These are phyloP conservation scores for Phyllosticta ampelicida DNA, from an alignment of 2,329 filamentous ascomycete species.

Conservation along the genomic window DNA sequence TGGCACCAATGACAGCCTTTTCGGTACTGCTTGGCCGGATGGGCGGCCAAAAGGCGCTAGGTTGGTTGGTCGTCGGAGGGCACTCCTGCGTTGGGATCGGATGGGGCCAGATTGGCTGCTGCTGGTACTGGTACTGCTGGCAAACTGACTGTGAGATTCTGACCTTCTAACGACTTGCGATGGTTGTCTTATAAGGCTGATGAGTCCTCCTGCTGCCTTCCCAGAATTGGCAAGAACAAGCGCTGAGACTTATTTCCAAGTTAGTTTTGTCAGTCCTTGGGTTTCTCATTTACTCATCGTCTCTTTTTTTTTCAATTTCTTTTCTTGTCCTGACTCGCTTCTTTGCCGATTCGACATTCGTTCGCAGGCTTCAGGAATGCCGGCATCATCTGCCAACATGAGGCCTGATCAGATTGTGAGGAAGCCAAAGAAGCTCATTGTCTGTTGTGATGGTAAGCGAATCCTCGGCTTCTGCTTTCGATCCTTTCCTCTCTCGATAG, in stretches of 20 bases:
- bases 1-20: background rate
- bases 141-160: background rate
- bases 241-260: background rate
- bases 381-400: background rate
- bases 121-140: no score
- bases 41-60: background rate
- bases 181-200: background rate
- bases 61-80: background rate
- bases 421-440: conserved; percentile 8
- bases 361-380: background rate
- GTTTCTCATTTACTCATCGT: background rate
- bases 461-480: no score
- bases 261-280: background rate
- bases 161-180: background rate
- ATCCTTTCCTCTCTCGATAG: no score
- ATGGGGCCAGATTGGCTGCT: background rate
- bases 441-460: conserved; percentile 9
- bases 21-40: background rate
- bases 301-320: background rate
- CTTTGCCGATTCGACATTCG: background rate
- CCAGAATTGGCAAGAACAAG: background rate
- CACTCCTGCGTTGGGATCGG: background rate
- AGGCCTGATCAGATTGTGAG: background rate
- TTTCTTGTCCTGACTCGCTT: background rate
- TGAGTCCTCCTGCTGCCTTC: background rate